Evolutionary conservation across 495 filamentous ascomycete species (phyloP).

Genomic region (Penicillium mononematosum): DNA sequence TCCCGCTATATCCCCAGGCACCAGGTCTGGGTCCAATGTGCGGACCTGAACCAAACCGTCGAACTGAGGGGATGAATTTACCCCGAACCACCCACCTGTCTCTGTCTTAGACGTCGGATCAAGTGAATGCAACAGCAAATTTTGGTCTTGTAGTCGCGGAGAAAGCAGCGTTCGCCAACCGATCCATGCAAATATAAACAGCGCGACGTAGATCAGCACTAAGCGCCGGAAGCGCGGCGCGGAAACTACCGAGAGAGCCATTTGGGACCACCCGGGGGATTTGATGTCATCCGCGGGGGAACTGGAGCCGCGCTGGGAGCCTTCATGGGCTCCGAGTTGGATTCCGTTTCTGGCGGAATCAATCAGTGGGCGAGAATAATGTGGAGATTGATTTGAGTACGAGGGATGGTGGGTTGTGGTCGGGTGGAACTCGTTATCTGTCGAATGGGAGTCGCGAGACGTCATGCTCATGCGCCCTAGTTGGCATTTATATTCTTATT

Average conservation of each 20-base stretch:
- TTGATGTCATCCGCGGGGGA: constrained; percentile 18
- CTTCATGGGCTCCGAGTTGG: constrained; percentile 31
- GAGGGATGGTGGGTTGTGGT: constrained; percentile 8
- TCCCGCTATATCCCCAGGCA: constrained; percentile 27
- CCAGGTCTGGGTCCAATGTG: constrained; percentile 37
- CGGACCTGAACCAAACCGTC: constrained; percentile 47
- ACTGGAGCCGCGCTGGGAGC: constrained; percentile 23
- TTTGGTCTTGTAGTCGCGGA: constrained; percentile 41
- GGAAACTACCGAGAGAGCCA: constrained; percentile 34
- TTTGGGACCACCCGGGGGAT: constrained; percentile 29
- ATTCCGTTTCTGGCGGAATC: constrained; percentile 49
- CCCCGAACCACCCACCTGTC: constrained; percentile 46
- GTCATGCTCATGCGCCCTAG: neutral
- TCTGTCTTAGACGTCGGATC: constrained; percentile 34
- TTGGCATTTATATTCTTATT: neutral
- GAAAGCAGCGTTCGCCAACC: constrained; percentile 44
- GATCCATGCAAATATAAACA: constrained; percentile 37
- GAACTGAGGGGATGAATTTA: constrained; percentile 48
- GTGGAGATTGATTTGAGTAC: constrained; percentile 15
- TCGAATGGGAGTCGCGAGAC: neutral
- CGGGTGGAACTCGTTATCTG: constrained; percentile 21
- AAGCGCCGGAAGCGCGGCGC: constrained; percentile 52
- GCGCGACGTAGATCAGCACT: constrained; percentile 40
- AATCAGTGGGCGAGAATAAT: constrained; percentile 40
- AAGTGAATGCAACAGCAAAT: constrained; percentile 35